Conservation (phyloP, 1,284 basidiomycete genomes). For the Naganishia liquefaciens region DNA sequence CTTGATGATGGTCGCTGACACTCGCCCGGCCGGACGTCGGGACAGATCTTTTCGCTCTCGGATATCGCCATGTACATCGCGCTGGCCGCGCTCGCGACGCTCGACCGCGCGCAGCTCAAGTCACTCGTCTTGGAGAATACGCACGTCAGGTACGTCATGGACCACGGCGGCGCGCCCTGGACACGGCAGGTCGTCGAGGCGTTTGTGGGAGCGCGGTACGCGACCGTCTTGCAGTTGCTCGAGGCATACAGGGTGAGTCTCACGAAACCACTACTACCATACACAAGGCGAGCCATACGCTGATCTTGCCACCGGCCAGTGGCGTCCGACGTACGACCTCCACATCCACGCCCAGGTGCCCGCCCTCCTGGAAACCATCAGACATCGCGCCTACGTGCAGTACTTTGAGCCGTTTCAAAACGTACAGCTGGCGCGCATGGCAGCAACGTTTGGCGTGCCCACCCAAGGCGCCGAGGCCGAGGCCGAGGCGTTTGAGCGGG, state of each 20-base stretch:
- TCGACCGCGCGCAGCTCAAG: constrained; percentile 22
- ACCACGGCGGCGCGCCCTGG: constrained; percentile 25
- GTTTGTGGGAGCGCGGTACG: constrained; percentile 31
- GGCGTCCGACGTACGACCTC: constrained; percentile 26
- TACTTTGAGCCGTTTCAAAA: constrained; percentile 32
- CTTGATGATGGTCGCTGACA: too few relatives aligned
- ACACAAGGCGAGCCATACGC: too few relatives aligned
- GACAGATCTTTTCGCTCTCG: constrained; percentile 29
- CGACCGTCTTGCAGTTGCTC: constrained; percentile 20
- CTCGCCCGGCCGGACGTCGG: too few relatives aligned
- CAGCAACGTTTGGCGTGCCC: constrained; percentile 24
- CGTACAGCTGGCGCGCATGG: constrained; percentile 30
- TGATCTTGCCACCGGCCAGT: constrained; percentile 13
- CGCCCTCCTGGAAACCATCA: constrained; percentile 14
- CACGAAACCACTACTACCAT: too few relatives aligned
- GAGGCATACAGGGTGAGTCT: constrained; percentile 23
- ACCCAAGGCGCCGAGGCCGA: not conserved
- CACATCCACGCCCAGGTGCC: constrained; percentile 20
- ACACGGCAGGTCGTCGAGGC: constrained; percentile 25
- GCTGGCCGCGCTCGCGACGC: constrained; percentile 28
- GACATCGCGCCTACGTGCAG: constrained; percentile 30
- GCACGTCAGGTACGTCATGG: constrained; percentile 28
- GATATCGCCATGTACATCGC: constrained; percentile 32
- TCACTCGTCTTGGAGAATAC: constrained; percentile 23
- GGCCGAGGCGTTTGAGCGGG: not conserved